Conservation (phyloP, 768 basidiomycete genomes). For the Clavaria fumosa region DNA sequence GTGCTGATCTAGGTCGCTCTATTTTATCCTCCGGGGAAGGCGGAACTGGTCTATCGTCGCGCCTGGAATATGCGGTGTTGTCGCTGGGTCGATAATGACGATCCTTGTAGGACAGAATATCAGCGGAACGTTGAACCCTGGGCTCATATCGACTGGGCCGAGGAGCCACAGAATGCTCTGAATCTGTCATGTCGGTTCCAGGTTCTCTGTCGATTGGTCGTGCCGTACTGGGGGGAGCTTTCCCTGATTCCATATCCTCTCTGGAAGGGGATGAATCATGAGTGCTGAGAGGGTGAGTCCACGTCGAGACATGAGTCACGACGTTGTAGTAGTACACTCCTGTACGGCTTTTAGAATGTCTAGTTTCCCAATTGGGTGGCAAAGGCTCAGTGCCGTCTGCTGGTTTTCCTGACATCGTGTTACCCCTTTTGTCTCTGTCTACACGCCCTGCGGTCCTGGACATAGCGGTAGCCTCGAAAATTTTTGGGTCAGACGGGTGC, state of each 20-base stretch:
- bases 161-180: neutral
- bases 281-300: slow-evolving; percentile 34
- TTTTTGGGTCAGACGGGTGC: slow-evolving; percentile 40
- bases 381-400: slow-evolving; percentile 21
- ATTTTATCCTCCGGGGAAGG: slow-evolving; percentile 10
- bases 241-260: slow-evolving; percentile 4
- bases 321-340: slow-evolving; percentile 44
- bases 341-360: slow-evolving; percentile 32
- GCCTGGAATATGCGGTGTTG: slow-evolving; percentile 12
- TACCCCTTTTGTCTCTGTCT: slow-evolving; percentile 27
- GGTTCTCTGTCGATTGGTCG: neutral
- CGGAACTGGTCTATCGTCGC: slow-evolving; percentile 10
- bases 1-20: slow-evolving; percentile 9
- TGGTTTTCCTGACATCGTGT: slow-evolving; percentile 12
- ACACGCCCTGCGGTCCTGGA: slow-evolving; percentile 25
- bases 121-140: slow-evolving; percentile 13
- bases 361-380: slow-evolving; percentile 47
- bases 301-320: slow-evolving; percentile 39
- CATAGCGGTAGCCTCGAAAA: slow-evolving; percentile 50
- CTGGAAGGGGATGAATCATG: slow-evolving; percentile 11
- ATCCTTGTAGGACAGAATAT: slow-evolving; percentile 37
- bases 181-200: neutral
- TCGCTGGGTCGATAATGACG: slow-evolving; percentile 48
- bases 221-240: neutral
- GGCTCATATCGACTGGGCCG: slow-evolving; percentile 10